These are phyloP conservation scores for Trichoderma sp. DNA, from an alignment of 2,329 filamentous ascomycete genomes.

Conservation along the genomic window DNA sequence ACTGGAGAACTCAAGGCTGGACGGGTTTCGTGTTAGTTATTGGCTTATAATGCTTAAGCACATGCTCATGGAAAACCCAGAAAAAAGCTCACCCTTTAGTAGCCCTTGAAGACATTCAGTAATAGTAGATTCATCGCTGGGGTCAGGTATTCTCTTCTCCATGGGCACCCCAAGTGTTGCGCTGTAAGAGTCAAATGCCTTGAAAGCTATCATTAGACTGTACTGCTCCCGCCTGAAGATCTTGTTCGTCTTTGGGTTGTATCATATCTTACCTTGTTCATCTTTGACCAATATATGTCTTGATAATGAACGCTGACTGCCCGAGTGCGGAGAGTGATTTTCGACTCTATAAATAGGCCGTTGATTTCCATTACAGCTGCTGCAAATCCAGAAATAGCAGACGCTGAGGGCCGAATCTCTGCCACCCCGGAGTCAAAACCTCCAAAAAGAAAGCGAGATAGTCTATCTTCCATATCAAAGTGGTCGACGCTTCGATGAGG, in stretches of 20 bases:
- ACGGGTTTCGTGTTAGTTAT: background rate
- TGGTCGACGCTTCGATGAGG: constrained; percentile 13
- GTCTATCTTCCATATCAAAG: constrained; percentile 19
- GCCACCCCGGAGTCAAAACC: background rate
- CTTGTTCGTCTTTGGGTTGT: background rate
- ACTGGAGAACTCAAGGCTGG: background rate
- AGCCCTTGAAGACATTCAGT: background rate
- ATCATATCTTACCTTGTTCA: constrained; percentile 4
- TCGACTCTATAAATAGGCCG: constrained; percentile 18
- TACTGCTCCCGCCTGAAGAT: background rate
- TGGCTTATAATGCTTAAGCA: background rate
- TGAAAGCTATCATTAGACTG: background rate
- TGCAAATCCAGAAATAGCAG: constrained; percentile 14
- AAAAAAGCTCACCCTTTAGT: background rate
- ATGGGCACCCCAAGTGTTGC: constrained; percentile 18
- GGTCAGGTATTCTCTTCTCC: constrained; percentile 16
- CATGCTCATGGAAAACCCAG: background rate
- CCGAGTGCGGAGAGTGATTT: constrained; percentile 16
- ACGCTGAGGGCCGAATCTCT: constrained; percentile 5
- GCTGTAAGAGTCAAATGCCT: constrained; percentile 16
- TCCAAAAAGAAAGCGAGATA: constrained; percentile 19
- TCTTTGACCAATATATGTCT: background rate
- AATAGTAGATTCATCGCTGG: background rate
- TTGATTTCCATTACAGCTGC: constrained; percentile 19
- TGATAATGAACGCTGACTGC: constrained; percentile 12